Evolutionary conservation across 225 moss, liverwort and hornwort species (phyloP), one percentile per base, ranked within the genome.

Genomic region (Sphagnum tenellum): DNA sequence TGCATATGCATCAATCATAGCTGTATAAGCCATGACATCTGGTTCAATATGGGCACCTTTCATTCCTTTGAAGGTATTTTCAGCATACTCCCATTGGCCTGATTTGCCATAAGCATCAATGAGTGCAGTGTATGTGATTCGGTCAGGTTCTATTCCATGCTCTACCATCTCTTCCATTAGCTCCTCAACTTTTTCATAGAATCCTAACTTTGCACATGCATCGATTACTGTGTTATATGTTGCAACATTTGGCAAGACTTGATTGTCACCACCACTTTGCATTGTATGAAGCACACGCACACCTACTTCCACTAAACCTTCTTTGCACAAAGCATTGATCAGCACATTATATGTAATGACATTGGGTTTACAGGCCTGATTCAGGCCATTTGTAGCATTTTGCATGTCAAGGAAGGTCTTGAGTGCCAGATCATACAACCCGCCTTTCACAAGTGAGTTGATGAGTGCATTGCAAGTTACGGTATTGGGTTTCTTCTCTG

Each of bases 1-100:
- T 7, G 82, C 88, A 70, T 94, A 94, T 7, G 94, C 94, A 64
- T 94, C 90, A 3, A 94, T 90, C 94, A 94, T 94, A 4, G 90
- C 90, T 55, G 94, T 94, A 55, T 85, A 94, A 2, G 90, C 88
- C 88, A 83, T 88, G 50, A 94, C 90, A 55, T 94, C 94, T 3
- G 86, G 77, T 46, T 79, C 72, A 57, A 94, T 86, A 44, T 79
- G 29, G 2, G 90, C 79, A 54, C 76, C 91, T 74, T 76, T 90
- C 90, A 94, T 90, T 8, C 90, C 94, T 71, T 77, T 86, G 71
- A 94, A 94, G 46, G 79, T 78, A 67, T 94, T 88, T 57, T 94
- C 94, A 5, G 94, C 94, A 73, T 72, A 82, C 71, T 89, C 86
- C 82, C 84, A 90, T 2, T 77, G 86, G 48, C 94, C 94, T 71